Evolutionary conservation across 306 rosid genomes (phyloP).

Genomic region (Lathyrus oleraceus): DNA sequence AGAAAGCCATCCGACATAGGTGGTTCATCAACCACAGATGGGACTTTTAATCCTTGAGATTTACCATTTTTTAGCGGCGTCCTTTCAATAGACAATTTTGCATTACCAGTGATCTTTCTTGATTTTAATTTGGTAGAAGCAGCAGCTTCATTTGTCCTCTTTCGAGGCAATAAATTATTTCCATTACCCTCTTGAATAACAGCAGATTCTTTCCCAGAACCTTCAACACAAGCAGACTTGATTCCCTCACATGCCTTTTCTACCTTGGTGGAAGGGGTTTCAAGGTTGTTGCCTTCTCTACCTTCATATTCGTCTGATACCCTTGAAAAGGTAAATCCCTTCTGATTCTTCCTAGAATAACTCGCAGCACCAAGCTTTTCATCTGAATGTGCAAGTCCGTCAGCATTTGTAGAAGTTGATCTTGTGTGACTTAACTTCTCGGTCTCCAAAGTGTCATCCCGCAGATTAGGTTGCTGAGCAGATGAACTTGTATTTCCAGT

Average conservation of each 20-base stretch:
- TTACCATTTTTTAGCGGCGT: slow-evolving; percentile 37
- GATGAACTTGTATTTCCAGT: slow-evolving; percentile 26
- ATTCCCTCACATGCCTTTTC: slow-evolving; percentile 38
- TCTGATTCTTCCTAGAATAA: slow-evolving; percentile 46
- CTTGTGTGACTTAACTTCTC: slow-evolving; percentile 37
- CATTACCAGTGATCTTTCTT: slow-evolving; percentile 37
- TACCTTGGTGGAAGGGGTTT: slow-evolving; percentile 33
- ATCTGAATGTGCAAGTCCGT: slow-evolving; percentile 42
- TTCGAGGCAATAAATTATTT: slow-evolving; percentile 50
- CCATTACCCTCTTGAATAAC: slow-evolving; percentile 37
- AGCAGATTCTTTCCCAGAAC: slow-evolving; percentile 37
- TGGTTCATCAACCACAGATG: slow-evolving; percentile 38
- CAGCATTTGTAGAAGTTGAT: slow-evolving; percentile 47
- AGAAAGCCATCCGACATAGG: slow-evolving; percentile 35
- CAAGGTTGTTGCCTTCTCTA: slow-evolving; percentile 39
- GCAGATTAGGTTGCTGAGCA: slow-evolving; percentile 33
- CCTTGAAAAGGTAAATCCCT: slow-evolving; percentile 48
- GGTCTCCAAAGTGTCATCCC: slow-evolving; percentile 33
- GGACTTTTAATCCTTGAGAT: slow-evolving; percentile 33
- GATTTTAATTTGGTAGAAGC: slow-evolving; percentile 45
- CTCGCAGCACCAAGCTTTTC: slow-evolving; percentile 38
- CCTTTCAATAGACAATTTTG: slow-evolving; percentile 41
- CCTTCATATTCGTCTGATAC: slow-evolving; percentile 44
- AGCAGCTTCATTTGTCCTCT: slow-evolving; percentile 47
- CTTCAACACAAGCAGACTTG: slow-evolving; percentile 43